phyloP scores from a whole-genome alignment of 2,329 filamentous ascomycete genomes.

The Apiospora kogelbergensis region DNA sequence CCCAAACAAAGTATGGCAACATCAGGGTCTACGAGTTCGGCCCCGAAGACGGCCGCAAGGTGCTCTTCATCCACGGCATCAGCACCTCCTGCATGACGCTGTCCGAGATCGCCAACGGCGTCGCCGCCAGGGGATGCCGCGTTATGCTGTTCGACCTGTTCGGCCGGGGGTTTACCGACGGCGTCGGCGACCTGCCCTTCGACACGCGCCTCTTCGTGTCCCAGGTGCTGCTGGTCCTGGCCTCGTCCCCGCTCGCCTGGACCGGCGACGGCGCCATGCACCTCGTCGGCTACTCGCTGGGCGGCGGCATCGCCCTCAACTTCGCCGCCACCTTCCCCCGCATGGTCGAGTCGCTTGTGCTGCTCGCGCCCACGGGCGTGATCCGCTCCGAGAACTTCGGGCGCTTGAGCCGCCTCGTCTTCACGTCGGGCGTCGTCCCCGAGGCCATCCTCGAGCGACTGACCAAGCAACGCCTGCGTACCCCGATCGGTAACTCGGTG shows the following conservation, averaged over 20 bases:
- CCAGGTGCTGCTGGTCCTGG: slow-evolving; percentile 69
- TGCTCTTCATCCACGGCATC: slow-evolving; percentile 80
- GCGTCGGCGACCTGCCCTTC: slow-evolving; percentile 65
- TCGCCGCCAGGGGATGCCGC: slow-evolving; percentile 69
- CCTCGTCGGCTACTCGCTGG: slow-evolving; percentile 78
- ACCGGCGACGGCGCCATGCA: slow-evolving; percentile 58
- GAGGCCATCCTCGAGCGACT: slow-evolving; percentile 49
- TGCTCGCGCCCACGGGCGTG: slow-evolving; percentile 78
- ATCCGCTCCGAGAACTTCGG: slow-evolving; percentile 59
- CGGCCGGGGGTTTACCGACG: slow-evolving; percentile 66
- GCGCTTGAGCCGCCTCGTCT: slow-evolving; percentile 48
- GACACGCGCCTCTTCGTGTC: slow-evolving; percentile 72
- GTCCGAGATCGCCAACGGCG: slow-evolving; percentile 62
- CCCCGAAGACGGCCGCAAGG: slow-evolving; percentile 68
- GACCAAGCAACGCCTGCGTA: slow-evolving; percentile 48
- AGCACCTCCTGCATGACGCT: slow-evolving; percentile 78
- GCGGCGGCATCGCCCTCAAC: slow-evolving; percentile 73
- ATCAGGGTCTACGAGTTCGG: slow-evolving; percentile 84
- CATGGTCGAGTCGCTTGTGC: slow-evolving; percentile 67
- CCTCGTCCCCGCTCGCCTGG: slow-evolving; percentile 70
- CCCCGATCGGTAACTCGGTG: slow-evolving; percentile 46
- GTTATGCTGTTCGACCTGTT: slow-evolving; percentile 81
- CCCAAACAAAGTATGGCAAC: slow-evolving; percentile 58
- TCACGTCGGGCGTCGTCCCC: slow-evolving; percentile 55
- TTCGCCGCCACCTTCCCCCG: slow-evolving; percentile 73